These are phyloP conservation scores for Neurospora sp. DNA, from an alignment of 495 filamentous ascomycete species.

Conservation along the genomic window DNA sequence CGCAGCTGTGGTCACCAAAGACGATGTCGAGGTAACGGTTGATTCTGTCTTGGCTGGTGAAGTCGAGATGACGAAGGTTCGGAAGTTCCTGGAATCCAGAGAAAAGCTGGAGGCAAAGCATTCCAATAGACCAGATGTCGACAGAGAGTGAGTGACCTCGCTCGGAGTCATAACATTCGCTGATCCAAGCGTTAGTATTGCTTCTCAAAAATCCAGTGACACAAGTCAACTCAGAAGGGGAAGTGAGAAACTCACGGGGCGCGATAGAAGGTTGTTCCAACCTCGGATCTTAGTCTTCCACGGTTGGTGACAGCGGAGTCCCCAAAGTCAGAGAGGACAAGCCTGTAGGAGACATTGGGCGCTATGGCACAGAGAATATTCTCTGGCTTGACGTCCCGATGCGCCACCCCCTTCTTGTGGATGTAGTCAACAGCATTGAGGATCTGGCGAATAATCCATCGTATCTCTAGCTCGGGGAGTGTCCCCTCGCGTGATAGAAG, in stretches of 20 bases:
- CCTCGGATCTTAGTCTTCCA: slow-evolving; percentile 47
- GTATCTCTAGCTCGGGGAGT: slow-evolving; percentile 60
- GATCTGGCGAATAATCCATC: slow-evolving; percentile 75
- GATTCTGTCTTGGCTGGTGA: slow-evolving; percentile 9
- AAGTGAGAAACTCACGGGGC: slow-evolving; percentile 52
- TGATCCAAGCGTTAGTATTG: slow-evolving; percentile 1
- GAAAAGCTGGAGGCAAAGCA: slow-evolving; percentile 17
- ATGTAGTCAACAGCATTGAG: slow-evolving; percentile 69
- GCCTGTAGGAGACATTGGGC: slow-evolving; percentile 36
- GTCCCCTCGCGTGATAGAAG: slow-evolving; percentile 37
- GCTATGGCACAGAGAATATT: slow-evolving; percentile 74
- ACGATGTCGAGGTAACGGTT: slow-evolving; percentile 14
- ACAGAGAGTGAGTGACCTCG: slow-evolving; percentile 16
- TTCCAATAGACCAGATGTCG: slow-evolving; percentile 43
- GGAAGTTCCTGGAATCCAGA: slow-evolving; percentile 9
- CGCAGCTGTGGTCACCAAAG: slow-evolving; percentile 38
- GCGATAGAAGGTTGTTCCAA: slow-evolving; percentile 56
- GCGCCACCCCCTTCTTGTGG: slow-evolving; percentile 70
- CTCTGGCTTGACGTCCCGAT: slow-evolving; percentile 92
- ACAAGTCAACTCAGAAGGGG: background rate
- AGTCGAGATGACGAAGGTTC: background rate
- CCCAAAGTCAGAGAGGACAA: slow-evolving; percentile 71
- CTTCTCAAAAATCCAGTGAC: background rate
- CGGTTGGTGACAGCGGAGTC: slow-evolving; percentile 36
- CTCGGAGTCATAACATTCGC: slow-evolving; percentile 13